Conservation (phyloP, 164 flowering plant species). For the Kalanchoe fedtschenkoi region DNA sequence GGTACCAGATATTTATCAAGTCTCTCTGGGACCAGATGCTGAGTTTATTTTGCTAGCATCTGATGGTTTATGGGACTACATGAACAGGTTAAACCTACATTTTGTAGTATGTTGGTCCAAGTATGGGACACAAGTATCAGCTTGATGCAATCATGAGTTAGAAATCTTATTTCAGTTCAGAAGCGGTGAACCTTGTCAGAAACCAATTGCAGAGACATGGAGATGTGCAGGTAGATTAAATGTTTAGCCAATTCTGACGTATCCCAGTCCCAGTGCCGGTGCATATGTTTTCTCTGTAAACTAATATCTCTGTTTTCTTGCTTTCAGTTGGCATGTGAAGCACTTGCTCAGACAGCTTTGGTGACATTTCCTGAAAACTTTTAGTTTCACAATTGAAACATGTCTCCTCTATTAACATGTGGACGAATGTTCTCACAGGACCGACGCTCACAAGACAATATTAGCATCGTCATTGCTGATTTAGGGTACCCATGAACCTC, state of each 20-base stretch:
- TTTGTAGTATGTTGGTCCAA: neutral
- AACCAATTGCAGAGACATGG: conserved; percentile 79
- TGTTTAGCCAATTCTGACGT: too few species aligned
- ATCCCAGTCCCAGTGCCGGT: neutral
- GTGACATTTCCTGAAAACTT: conserved; percentile 23
- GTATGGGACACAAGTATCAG: neutral
- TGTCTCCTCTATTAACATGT: neutral
- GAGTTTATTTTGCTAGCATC: conserved; percentile 82
- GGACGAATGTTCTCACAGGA: conserved; percentile 33
- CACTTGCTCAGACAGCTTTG: conserved; percentile 71
- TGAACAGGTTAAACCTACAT: conserved; percentile 45
- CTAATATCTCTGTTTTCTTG: conserved; percentile 6
- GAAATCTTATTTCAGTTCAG: conserved; percentile 37
- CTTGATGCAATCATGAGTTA: neutral
- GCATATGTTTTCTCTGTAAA: neutral
- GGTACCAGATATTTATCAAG: conserved; percentile 60
- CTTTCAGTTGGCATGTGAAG: conserved; percentile 79
- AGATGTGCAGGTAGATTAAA: conserved; percentile 88
- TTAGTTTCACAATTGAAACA: neutral
- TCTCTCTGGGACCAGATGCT: conserved; percentile 59
- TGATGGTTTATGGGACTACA: conserved; percentile 98
- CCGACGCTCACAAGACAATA: conserved; percentile 68
- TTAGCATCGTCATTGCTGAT: conserved; percentile 84
- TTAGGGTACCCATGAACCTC: conserved; percentile 62
- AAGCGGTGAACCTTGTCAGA: conserved; percentile 66